Evolutionary conservation across 169 alveolate genomes (phyloP), one percentile per base, ranked within the genome.

Genomic region (Plasmodium vinckei): DNA sequence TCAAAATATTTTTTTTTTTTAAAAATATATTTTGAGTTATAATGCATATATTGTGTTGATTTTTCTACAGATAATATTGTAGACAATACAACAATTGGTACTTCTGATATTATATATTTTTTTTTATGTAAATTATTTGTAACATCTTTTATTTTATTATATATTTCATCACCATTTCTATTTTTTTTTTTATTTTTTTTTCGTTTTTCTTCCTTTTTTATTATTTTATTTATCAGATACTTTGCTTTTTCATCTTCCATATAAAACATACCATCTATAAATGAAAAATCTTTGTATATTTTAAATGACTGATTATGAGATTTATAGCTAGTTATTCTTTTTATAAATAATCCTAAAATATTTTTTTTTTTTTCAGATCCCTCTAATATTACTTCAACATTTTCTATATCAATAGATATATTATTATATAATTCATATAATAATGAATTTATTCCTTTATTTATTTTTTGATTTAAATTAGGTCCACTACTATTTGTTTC

Each of bases 191-290:
- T 73, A 15, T 75, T 75, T 49, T 61, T 61, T 63, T 75, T 75
- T 33, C 64, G 61, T 19, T 51, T 71, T 44, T 75, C 68, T 63
- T 75, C 88, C 17, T 75, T 75, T 13, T 75, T 75, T 19, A 75
- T 75, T 6, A 75, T 44, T 63, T 75, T 75, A 13, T 53, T 75
- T n/a, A 75, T 51, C 51, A 21, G 9, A 46, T 75, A 63, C 21
- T 75, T 75, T 1, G 77, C 75, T 42, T 75, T 75, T 9, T 75
- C 88, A 75, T 75, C 88, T 5, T 75, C 51, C 88, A 75, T 75
- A 63, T 75, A 75, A 27, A 75, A 63, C 3, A 75, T 49, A 13
- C 21, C 19, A 25, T 75, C 88, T n/a, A 51, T 33, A 54, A 75
- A 75, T 1, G 88, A 75, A 63, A 75, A 75, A 9, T 75, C 73